Base-by-base conservation (phyloP, 495 filamentous ascomycete species). In the Astrocystis sublimbata region DNA sequence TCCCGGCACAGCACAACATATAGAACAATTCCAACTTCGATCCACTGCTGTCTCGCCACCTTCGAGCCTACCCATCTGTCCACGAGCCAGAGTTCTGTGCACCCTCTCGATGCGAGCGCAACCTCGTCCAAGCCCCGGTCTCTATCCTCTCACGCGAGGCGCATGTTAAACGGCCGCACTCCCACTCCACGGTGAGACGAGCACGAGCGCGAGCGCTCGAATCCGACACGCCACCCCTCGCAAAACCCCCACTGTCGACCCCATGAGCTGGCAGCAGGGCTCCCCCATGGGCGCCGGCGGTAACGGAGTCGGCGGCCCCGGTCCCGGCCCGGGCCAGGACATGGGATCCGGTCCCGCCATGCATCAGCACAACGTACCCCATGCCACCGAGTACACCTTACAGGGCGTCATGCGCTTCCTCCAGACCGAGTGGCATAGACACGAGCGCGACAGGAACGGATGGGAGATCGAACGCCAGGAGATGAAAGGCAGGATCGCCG, bases 371-470 rank as follows among this genome's bases (percentile, higher is more conserved):
- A 81, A 84, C 68, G 86, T 89, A 62, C 87, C 87, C 36, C 86
- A 88, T 61, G 94, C 92, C 47, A 97, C 96, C n/a, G 96, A 98
- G 73, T 98, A 98, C 69, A 98, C 94, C 31, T 80, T 98, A 43
- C 94, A 98, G 85, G 94, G 94, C 71, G 94, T 99, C 36, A 99
- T 99, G 94, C 92, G 94, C 73, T 98, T 98, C 75, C 87, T 99
- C 35, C 96, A 98, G 79, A 93, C 93, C 36, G 94, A 99, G 85
- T 98, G 94, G 94, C 96, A 99, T 75, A 88, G 91, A 65, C 93
- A 98, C 71, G 94, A 99, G 75, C 90, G 94, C 77, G 96, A 97
- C 68, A 89, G 96, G 68, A 99, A 99, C 75, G 89, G 91, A 21
- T 99, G 94, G 94, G 94, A 98, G 71, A 98, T 98, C 72, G 94